phyloP scores from a whole-genome alignment of 441 rosid genomes.

The Populus hybrid region DNA sequence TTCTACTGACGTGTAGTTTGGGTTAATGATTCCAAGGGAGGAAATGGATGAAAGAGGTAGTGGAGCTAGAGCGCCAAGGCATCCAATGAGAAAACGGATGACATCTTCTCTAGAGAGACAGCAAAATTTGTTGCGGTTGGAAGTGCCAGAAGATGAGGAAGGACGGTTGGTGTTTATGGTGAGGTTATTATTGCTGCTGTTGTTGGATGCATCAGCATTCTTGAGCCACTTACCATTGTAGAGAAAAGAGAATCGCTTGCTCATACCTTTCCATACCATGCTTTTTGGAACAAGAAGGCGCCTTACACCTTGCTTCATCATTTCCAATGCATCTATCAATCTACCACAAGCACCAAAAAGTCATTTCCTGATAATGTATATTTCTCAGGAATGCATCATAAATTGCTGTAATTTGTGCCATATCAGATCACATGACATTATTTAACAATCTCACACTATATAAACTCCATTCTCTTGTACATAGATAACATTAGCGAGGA shows the following conservation, averaged over 20 bases:
- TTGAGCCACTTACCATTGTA: slow-evolving; percentile 93
- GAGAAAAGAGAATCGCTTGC: slow-evolving; percentile 87
- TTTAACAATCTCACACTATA: not conserved
- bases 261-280: slow-evolving; percentile 82
- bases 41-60: slow-evolving; percentile 77
- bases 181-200: slow-evolving; percentile 44
- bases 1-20: slow-evolving; percentile 51
- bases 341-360: slow-evolving; percentile 33
- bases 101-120: slow-evolving; percentile 96
- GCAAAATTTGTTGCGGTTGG: slow-evolving; percentile 63
- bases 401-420: not conserved
- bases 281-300: slow-evolving; percentile 82
- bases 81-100: slow-evolving; percentile 84
- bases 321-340: slow-evolving; percentile 90
- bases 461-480: not conserved
- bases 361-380: not conserved
- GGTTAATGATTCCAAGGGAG: slow-evolving; percentile 65
- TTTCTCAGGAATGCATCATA: not conserved
- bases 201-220: slow-evolving; percentile 49
- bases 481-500: not conserved
- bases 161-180: slow-evolving; percentile 38
- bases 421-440: not conserved
- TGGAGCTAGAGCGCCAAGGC: slow-evolving; percentile 98
- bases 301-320: slow-evolving; percentile 96
- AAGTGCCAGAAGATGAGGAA: slow-evolving; percentile 52